phyloP scores from a whole-genome alignment of 2,329 filamentous ascomycete genomes.

The Colletotrichum caudatum region DNA sequence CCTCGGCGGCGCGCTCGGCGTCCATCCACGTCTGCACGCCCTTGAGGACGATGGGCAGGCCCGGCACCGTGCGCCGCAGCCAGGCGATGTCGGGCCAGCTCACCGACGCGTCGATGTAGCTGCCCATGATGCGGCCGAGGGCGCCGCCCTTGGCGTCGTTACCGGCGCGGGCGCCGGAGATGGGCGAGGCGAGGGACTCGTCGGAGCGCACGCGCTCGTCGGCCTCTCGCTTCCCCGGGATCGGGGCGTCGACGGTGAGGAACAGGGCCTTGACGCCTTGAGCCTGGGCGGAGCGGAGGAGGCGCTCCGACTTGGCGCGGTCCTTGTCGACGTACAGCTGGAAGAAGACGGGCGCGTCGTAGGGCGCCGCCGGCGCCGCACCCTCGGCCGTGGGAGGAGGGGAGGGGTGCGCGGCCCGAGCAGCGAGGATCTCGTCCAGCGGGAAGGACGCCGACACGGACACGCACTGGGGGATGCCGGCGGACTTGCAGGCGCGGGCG shows the following conservation, averaged over 20 bases:
- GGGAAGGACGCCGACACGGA: slow-evolving; percentile 72
- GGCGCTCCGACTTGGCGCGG: slow-evolving; percentile 60
- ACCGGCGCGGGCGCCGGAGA: slow-evolving; percentile 61
- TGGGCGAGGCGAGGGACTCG: slow-evolving; percentile 59
- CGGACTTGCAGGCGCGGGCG: slow-evolving; percentile 42
- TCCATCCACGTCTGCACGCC: slow-evolving; percentile 77
- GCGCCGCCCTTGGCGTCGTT: slow-evolving; percentile 68
- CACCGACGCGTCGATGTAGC: slow-evolving; percentile 68
- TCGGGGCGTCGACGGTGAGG: slow-evolving; percentile 69
- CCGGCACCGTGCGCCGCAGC: slow-evolving; percentile 68
- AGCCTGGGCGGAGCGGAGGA: slow-evolving; percentile 60
- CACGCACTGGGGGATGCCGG: slow-evolving; percentile 69
- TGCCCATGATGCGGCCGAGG: slow-evolving; percentile 66
- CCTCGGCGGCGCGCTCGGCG: slow-evolving; percentile 68
- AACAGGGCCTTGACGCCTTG: slow-evolving; percentile 66
- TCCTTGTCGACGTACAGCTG: slow-evolving; percentile 73
- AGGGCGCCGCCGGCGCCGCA: slow-evolving; percentile 27
- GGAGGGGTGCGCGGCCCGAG: slow-evolving; percentile 17
- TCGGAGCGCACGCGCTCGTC: slow-evolving; percentile 62
- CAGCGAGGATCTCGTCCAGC: slow-evolving; percentile 61
- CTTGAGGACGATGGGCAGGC: slow-evolving; percentile 72
- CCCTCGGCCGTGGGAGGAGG: neutral
- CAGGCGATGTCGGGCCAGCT: slow-evolving; percentile 75
- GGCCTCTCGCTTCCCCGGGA: slow-evolving; percentile 66
- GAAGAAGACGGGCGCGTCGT: slow-evolving; percentile 61